phyloP scores from a whole-genome alignment of 441 rosid species.

The Omphalea diandra region DNA sequence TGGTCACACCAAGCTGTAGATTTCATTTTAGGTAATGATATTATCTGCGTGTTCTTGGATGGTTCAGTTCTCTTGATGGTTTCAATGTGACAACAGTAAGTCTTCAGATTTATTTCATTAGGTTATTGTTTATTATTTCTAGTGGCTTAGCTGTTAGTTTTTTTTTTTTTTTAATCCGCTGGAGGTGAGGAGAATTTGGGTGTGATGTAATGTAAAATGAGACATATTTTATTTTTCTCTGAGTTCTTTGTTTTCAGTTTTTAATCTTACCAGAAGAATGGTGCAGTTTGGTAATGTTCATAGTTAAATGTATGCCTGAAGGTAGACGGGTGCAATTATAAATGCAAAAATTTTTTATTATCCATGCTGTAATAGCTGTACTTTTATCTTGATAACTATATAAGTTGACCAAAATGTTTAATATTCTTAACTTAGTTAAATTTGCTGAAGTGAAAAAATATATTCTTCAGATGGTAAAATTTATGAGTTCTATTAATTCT shows the following conservation, averaged over 20 bases:
- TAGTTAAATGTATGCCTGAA: too few species aligned
- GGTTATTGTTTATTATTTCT: not conserved
- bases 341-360: not conserved
- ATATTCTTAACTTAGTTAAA: not conserved
- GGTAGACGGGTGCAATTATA: too few species aligned
- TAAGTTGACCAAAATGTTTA: not conserved
- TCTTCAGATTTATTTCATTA: not conserved
- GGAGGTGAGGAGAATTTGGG: not conserved
- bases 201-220: not conserved
- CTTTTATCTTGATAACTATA: not conserved
- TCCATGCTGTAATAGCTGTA: not conserved
- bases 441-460: not conserved
- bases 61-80: not conserved
- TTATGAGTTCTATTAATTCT: not conserved
- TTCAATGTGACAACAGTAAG: not conserved
- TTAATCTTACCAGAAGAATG: not conserved
- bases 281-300: too few species aligned
- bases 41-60: not conserved
- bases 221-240: not conserved
- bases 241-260: not conserved
- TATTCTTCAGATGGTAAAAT: not conserved
- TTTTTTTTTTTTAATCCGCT: too few species aligned
- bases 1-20: conserved; percentile 98
- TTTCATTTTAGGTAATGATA: conserved; percentile 64
- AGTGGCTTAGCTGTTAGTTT: not conserved